Percentiles rank a stretch among this genome's conserved stretches.
Conservation (phyloP, 1,284 basidiomycete species). For the Sparassis latifolia region DNA sequence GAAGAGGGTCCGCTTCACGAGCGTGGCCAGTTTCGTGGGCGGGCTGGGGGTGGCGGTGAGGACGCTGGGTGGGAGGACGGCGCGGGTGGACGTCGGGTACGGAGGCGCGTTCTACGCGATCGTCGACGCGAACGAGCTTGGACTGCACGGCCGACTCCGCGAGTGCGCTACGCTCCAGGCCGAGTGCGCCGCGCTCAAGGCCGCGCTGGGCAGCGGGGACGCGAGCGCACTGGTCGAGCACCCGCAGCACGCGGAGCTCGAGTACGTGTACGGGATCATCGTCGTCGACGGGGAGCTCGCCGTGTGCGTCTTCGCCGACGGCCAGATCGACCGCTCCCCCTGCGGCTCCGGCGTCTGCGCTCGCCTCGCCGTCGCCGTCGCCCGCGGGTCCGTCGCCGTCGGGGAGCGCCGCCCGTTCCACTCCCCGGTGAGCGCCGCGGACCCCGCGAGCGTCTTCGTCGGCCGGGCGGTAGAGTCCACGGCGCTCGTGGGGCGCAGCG, state of each 20-base stretch:
- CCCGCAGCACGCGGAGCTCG: conserved; percentile 27
- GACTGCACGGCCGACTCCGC: conserved; percentile 23
- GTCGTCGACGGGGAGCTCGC: conserved; percentile 30
- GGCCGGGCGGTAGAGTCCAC: conserved; percentile 26
- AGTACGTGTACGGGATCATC: conserved; percentile 34
- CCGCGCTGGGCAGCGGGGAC: conserved; percentile 19
- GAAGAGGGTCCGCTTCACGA: conserved; percentile 28
- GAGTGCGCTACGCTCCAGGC: conserved; percentile 19
- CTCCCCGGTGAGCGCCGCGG: conserved; percentile 25
- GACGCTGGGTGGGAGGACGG: conserved; percentile 7
- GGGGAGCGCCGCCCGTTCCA: conserved; percentile 28
- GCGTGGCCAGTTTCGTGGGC: conserved; percentile 30
- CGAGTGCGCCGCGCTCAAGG: conserved; percentile 23
- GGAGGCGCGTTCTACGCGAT: conserved; percentile 40
- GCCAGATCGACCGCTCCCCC: conserved; percentile 38
- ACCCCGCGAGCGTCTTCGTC: conserved; percentile 17
- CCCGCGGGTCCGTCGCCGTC: conserved; percentile 21
- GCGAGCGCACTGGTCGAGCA: conserved; percentile 26
- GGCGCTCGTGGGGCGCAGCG: conserved; percentile 11
- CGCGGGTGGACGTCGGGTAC: conserved; percentile 33
- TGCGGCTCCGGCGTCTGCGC: conserved; percentile 37
- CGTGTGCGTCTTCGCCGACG: conserved; percentile 36
- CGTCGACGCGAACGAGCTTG: conserved; percentile 28
- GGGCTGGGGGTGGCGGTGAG: conserved; percentile 21
- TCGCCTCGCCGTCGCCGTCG: conserved; percentile 32